Base-by-base conservation (phyloP, 1,139 yeast species). In the Magnusiomyces suaveolens region DNA sequence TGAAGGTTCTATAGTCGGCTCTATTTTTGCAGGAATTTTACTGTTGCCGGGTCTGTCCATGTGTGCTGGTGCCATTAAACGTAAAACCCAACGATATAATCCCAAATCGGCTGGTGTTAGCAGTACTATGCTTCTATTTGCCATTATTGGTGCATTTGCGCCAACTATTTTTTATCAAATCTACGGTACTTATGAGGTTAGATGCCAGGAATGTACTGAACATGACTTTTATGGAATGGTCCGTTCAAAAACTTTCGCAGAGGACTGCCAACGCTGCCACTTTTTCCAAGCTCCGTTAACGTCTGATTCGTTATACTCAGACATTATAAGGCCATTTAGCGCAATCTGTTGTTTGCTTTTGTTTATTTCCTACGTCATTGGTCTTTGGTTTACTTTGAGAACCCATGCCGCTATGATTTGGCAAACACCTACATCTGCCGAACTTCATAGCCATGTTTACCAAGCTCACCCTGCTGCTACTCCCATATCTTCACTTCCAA, bases 81-180 rank as follows among this genome's bases (percentile, higher is more conserved):
- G 96, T 54, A 92, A 92, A 66, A 92, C 98, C 0, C 98, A 92
- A 68, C 72, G 97, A 56, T 92, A 92, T 67, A 92, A 92, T 65
- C 98, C 98, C 0, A 82, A 92, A 48, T 85, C 95, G 56, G 98
- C 98, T 0, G 97, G 98, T 57, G 98, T 92, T 1, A 87, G 96
- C 2, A 88, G 97, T 0, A 94, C 98, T 1, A 88, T 92, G 96
- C 75, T 92, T 54, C 75, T 92, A 53, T 92, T 84, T 73, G 95
- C 97, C 1, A 81, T 88, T 74, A 81, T 89, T 53, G 94, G 87
- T 1, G 90, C 92, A 82, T 84, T 92, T 72, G 88, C 96, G 0
- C 99, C 99, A 1, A 87, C 97, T 0, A 76, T 89, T 46, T 82
- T 94, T 63, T 87, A 88, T 67, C 94, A 88, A 67, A 84, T 92